Percentiles rank a stretch among this genome's conserved stretches.
phyloP scores from a whole-genome alignment of 345 rosid species.

The Murraya paniculata region DNA sequence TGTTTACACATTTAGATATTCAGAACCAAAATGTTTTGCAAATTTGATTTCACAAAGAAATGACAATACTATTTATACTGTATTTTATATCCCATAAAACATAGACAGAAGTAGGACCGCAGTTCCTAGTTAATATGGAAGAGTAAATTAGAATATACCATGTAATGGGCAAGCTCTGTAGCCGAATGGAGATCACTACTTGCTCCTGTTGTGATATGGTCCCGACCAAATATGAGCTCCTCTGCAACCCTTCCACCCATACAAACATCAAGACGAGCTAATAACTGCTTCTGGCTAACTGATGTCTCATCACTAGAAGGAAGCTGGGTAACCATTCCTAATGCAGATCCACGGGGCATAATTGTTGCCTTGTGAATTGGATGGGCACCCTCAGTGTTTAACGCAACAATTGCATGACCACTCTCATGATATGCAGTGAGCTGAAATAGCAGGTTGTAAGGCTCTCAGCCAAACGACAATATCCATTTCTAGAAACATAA shows the following conservation, averaged over 20 bases:
- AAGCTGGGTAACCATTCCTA: slow-evolving; percentile 98
- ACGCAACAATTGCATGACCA: slow-evolving; percentile 96
- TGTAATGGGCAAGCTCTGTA: slow-evolving; percentile 92
- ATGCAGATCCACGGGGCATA: slow-evolving; percentile 96
- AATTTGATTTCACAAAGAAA: background rate
- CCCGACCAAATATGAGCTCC: slow-evolving; percentile 93
- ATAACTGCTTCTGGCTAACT: slow-evolving; percentile 86
- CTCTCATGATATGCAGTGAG: slow-evolving; percentile 99
- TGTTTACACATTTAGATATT: background rate
- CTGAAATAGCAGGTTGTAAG: slow-evolving; percentile 34
- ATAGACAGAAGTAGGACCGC: background rate
- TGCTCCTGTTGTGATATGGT: slow-evolving; percentile 91
- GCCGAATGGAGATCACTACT: slow-evolving; percentile 92
- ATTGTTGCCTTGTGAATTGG: slow-evolving; percentile 99
- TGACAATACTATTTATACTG: background rate
- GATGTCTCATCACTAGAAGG: slow-evolving; percentile 97
- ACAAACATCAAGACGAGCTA: slow-evolving; percentile 98
- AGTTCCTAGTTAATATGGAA: background rate
- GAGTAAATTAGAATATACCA: slow-evolving; percentile 45
- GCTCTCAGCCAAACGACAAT: slow-evolving; percentile 12
- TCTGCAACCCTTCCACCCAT: slow-evolving; percentile 99
- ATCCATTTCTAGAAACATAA: background rate
- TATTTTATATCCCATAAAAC: background rate
- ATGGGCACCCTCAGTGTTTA: slow-evolving; percentile 85
- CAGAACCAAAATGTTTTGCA: background rate